Base-by-base conservation (phyloP, 202 grass and related monocot species). In the Schoenoplectus tabernaemontani region DNA sequence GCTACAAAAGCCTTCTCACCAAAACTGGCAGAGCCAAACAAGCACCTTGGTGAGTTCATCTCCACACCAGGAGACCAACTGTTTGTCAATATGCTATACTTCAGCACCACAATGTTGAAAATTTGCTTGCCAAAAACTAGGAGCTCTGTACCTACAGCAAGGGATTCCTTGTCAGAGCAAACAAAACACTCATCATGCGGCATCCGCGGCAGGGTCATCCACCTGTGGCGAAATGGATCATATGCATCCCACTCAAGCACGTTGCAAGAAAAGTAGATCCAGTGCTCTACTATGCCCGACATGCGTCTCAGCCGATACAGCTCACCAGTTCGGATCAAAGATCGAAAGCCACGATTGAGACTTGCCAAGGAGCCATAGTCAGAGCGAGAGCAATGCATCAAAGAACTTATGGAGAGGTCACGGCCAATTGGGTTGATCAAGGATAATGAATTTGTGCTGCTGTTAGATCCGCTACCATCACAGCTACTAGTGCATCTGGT, bases 201-300 rank as follows among this genome's bases (percentile, higher is more conserved):
- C 94, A 97, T 97, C 74, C 82, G 91, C 73, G 91, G 91, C 16
- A 93, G 89, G 0, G 71, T 88, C 87, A 97, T 97, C 94, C 94
- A 97, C 37, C 87, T 87, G 0, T 39, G 68, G 43, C 80, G 68
- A 77, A 93, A 92, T 3, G 94, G 94, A 59, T 97, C 94, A 77
- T 93, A 97, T 3, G 91, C 94, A 42, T 90, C 94, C 94, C 91
- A 93, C 81, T 93, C 89, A 33, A 88, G 89, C 76, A 92, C 74
- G 51, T 90, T 92, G 84, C 94, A 97, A 3, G 91, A 93, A 87
- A 97, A 97, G 76, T 97, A 97, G 3, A 97, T 91, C 94, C 94
- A 92, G 43, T 97, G 91, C 83, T 97, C 94, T 17, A 83, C 80
- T 75, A 97, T 97, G 50, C 87, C 91, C 13, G 76, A 54, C 57